Conservation (phyloP, 768 basidiomycete species). For the Amanita jacksonii region DNA sequence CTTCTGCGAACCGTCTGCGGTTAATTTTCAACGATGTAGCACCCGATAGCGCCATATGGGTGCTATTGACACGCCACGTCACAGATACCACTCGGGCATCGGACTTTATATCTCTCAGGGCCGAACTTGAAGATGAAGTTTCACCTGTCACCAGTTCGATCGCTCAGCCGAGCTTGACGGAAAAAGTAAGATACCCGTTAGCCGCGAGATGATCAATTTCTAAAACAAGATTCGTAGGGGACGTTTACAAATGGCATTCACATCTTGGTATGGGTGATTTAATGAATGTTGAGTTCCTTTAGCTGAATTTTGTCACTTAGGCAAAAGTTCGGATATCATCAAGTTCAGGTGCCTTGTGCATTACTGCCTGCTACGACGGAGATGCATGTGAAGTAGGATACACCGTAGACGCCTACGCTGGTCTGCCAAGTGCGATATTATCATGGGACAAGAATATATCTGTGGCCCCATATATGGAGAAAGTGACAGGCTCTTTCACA, state of each 20-base stretch:
- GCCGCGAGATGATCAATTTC: too few relatives aligned
- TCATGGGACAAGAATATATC: slow-evolving; percentile 37
- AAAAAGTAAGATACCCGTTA: slow-evolving; percentile 33
- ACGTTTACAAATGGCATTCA: slow-evolving; percentile 46
- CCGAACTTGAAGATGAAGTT: slow-evolving; percentile 36
- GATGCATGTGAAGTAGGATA: slow-evolving; percentile 51
- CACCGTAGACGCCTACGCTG: slow-evolving; percentile 54
- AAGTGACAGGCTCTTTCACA: slow-evolving; percentile 48
- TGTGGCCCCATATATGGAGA: slow-evolving; percentile 30
- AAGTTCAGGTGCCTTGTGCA: slow-evolving; percentile 33
- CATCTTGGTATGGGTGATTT: slow-evolving; percentile 26
- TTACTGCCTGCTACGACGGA: slow-evolving; percentile 67
- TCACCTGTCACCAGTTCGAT: slow-evolving; percentile 10
- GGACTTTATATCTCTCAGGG: slow-evolving; percentile 62
- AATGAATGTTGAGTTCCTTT: background rate
- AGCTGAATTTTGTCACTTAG: slow-evolving; percentile 16
- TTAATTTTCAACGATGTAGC: slow-evolving; percentile 23
- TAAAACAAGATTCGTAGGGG: slow-evolving; percentile 21
- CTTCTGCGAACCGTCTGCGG: slow-evolving; percentile 26
- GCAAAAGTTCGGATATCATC: slow-evolving; percentile 26
- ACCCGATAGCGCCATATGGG: slow-evolving; percentile 45
- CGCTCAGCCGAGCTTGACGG: slow-evolving; percentile 25
- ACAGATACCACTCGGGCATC: slow-evolving; percentile 43
- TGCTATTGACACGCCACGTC: slow-evolving; percentile 74
- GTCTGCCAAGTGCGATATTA: slow-evolving; percentile 20